Evolutionary conservation across 140 eudicot genomes (phyloP), one percentile per base, ranked within the genome.

Genomic region (Oenanthe javanica): DNA sequence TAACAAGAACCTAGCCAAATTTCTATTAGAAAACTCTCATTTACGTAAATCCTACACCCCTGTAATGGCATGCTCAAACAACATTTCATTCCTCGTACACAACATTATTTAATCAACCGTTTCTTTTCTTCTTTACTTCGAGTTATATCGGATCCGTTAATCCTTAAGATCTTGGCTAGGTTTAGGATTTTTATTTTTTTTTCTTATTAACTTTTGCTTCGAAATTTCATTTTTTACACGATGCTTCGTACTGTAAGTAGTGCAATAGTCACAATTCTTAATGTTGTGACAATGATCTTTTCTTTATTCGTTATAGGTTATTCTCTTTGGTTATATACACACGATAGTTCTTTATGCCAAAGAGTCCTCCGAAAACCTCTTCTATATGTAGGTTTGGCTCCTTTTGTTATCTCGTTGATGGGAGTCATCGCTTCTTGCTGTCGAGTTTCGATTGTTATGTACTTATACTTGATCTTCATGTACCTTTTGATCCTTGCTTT

Each of bases 341-440:
- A 84, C 36, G 79, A 51, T 15, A 63, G 75, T 4, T 48, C 91
- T n/a, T 72, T 79, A 49, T 91, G 97, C 74, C 79, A 88, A 47
- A 79, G 81, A 16, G 64, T 81, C 47, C 76, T 91, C 23, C 83
- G 84, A n/a, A 87, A 80, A 59, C 98, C 98, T 8, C 84, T 91
- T 49, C 76, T 93, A 14, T 77, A 73, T 23, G 40, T 86, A 38
- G 97, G 98, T 27, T 72, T 77, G 16, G 71, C 80, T 83, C 79
- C 91, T 21, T 81, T 88, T 13, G 79, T 79, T 9, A 81, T 93
- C 36, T 87, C 98, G 0, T 75, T 89, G 48, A 46, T 86, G 0
- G 97, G 98, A 18, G 57, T 91, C n/a, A 46, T 91, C 4, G 98
- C 97, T 25, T 84, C 92, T 0, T 79, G 83, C 40, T 89, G 83